Percentiles rank a stretch among this genome's conserved stretches.
phyloP scores from a whole-genome alignment of 495 filamentous ascomycete species.

The Sordaria brevicollis region DNA sequence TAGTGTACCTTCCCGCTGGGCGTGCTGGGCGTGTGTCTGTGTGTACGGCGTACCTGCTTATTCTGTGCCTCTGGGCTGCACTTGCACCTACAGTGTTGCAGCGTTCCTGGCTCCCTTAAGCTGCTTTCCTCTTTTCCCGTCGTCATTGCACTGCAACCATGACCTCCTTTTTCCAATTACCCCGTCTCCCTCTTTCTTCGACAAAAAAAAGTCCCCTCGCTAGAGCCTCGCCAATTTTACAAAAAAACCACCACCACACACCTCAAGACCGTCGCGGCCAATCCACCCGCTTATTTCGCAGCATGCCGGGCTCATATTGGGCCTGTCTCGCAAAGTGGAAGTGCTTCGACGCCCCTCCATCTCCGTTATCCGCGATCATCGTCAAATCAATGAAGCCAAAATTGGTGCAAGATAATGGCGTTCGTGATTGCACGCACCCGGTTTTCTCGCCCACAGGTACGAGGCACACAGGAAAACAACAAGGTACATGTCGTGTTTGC shows the following conservation, averaged over 20 bases:
- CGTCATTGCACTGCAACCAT: neutral
- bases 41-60: neutral
- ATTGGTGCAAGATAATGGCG: neutral
- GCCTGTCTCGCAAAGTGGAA: neutral
- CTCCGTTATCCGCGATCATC: neutral
- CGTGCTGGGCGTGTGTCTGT: neutral
- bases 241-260: neutral
- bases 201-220: neutral
- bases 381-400: neutral
- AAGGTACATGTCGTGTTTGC: neutral
- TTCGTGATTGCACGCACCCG: neutral
- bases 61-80: neutral
- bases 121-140: conserved; percentile 8
- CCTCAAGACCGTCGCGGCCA: neutral
- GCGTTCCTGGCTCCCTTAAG: neutral
- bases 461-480: no score
- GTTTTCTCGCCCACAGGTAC: neutral
- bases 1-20: neutral
- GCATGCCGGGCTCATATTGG: neutral
- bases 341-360: neutral
- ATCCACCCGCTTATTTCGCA: neutral
- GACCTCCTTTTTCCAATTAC: neutral
- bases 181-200: neutral
- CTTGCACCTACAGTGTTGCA: no score
- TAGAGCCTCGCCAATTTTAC: conserved; percentile 1